These are phyloP conservation scores for Crassisporium funariophilum DNA, from an alignment of 768 basidiomycete genomes.

Conservation along the genomic window DNA sequence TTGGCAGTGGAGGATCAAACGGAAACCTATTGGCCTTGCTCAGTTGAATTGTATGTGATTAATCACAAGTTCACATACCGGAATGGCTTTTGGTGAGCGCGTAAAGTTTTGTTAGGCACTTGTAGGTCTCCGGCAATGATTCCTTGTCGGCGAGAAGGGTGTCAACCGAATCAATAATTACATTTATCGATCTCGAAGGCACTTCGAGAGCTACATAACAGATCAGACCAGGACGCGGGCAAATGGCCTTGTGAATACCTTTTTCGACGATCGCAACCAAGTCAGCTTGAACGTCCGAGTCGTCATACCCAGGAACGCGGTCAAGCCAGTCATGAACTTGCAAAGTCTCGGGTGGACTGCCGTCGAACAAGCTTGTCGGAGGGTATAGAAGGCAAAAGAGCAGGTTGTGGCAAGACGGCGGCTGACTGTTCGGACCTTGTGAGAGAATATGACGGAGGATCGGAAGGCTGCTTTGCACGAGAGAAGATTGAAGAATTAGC, in stretches of 20 bases:
- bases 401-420: conserved; percentile 20
- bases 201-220: conserved; percentile 31
- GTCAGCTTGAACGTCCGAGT: conserved; percentile 27
- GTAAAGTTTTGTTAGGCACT: conserved; percentile 51
- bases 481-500: conserved; percentile 60
- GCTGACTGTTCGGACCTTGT: conserved; percentile 16
- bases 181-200: conserved; percentile 50
- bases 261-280: conserved; percentile 46
- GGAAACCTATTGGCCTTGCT: conserved; percentile 14
- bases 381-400: conserved; percentile 65
- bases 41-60: neutral
- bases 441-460: conserved; percentile 50
- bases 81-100: conserved; percentile 45
- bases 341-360: conserved; percentile 29
- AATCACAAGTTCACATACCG: conserved; percentile 39
- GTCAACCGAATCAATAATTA: conserved; percentile 75
- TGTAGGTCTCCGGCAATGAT: conserved; percentile 54
- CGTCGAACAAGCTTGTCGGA: conserved; percentile 40
- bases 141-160: conserved; percentile 61
- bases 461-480: conserved; percentile 58
- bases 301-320: conserved; percentile 27
- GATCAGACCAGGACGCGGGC: neutral
- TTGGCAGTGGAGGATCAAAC: conserved; percentile 60
- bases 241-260: conserved; percentile 28
- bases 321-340: conserved; percentile 36